Percentiles rank a stretch among this genome's conserved stretches.
phyloP scores from a whole-genome alignment of 2,329 filamentous ascomycete genomes.

The Colletotrichum falcatum region DNA sequence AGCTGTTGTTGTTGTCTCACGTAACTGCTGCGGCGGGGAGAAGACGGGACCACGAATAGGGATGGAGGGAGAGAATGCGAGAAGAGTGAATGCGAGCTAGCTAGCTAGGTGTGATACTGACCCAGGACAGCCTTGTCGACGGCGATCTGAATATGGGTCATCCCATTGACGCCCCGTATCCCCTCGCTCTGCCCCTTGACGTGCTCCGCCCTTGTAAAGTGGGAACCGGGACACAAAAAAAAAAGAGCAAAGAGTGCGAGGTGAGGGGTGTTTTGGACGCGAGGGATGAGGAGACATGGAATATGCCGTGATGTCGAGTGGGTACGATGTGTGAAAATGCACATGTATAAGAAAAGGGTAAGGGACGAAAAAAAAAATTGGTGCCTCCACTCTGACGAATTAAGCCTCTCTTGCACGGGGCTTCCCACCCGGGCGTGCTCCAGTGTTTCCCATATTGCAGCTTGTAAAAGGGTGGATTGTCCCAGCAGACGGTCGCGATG shows the following conservation, averaged over 20 bases:
- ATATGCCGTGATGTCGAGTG: conserved; percentile 34
- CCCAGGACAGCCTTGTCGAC: conserved; percentile 23
- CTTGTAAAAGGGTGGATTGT: conserved; percentile 20
- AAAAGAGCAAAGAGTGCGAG: not conserved
- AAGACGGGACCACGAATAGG: not conserved
- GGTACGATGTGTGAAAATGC: conserved; percentile 1
- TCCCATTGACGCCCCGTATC: conserved; percentile 21
- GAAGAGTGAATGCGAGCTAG: too few relatives aligned
- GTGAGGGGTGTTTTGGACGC: conserved; percentile 29
- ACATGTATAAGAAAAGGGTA: too few relatives aligned
- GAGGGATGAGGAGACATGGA: conserved; percentile 26
- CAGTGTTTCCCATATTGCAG: conserved; percentile 17
- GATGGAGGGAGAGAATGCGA: not conserved
- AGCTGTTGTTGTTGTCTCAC: not conserved
- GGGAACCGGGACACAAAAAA: not conserved
- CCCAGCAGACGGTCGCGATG: conserved; percentile 11
- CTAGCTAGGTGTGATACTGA: conserved; percentile 2
- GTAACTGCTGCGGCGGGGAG: not conserved
- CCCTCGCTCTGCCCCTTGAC: not conserved
- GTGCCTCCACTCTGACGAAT: conserved; percentile 25
- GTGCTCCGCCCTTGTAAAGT: conserved; percentile 6
- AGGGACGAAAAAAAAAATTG: not conserved
- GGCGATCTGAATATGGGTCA: conserved; percentile 35
- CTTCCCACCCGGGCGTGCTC: conserved; percentile 27
- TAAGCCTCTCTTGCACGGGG: conserved; percentile 29